Evolutionary conservation across 805 yeast species (phyloP), one percentile per base, ranked within the genome.

Genomic region (Hanseniaspora thailandica): DNA sequence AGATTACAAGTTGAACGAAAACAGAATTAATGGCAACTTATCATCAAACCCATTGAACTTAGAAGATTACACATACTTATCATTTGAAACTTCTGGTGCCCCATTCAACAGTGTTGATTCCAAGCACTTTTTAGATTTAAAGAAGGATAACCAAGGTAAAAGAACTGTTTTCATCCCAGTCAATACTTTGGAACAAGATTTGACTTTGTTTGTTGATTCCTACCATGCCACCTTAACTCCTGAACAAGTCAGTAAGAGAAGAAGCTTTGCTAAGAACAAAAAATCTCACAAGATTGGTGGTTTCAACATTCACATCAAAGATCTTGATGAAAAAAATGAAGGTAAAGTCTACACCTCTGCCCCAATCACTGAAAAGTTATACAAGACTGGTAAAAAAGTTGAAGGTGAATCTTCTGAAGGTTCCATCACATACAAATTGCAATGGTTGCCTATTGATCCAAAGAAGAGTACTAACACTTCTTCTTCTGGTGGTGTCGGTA

Each of bases 111-210:
- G 31, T 28, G 36, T 50, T 50, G 26, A 26, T 10, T 34, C 8
- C 10, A 22, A 43, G 9, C 54, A 50, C 23, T 50, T 19, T 43
- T 31, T 43, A 6, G 47, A 35, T 17, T 35, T 50, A 31, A 50
- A 50, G 22, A 30, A 35, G 15, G 33, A 35, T 20, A 12, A 23
- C 4, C 15, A 23, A 26, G 45, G 45, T 31, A n/a, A 20, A 12
- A 50, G 36, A 20, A 33, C 47, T 19, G 72, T 71, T 39, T 67
- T 77, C 61, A 59, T 85, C 38, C 68, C 84, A 61, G 75, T 83
- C 30, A 76, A 75, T 57, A 64, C 71, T 8, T 68, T 84, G 59
- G 74, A 78, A 17, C 81, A 80, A 58, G 77, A 77, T 58, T 65
- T 85, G 59, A 70, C 70, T 50, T 69, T 50, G 12, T 23, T 19